Conservation (phyloP, 352 stramenopile species). For the Phytophthora megakarya region DNA sequence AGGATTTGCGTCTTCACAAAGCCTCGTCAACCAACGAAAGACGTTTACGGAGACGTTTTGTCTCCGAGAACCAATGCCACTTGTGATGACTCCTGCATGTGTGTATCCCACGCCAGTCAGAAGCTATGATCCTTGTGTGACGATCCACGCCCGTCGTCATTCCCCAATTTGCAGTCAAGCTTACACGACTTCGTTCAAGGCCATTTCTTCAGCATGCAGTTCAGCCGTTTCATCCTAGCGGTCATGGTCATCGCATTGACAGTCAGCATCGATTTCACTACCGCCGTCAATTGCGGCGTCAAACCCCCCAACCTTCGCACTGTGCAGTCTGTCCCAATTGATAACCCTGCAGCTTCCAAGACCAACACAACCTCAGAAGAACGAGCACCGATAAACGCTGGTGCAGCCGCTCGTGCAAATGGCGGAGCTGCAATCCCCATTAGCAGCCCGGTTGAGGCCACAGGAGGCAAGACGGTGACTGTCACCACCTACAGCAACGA, state of each 20-base stretch:
- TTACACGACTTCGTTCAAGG: not conserved
- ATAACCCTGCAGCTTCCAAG: not conserved
- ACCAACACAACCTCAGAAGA: not conserved
- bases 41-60: not conserved
- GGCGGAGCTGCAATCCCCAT: conserved; percentile 3
- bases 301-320: conserved; percentile 3
- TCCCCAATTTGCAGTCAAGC: conserved; percentile 17
- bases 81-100: conserved; percentile 1
- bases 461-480: not conserved
- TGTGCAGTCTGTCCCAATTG: not conserved
- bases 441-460: not conserved
- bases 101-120: not conserved
- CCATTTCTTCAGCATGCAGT: conserved; percentile 5
- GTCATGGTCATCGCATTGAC: conserved; percentile 11
- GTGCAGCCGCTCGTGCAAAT: not conserved
- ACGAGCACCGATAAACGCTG: not conserved
- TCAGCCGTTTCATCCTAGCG: conserved; percentile 4
- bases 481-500: conserved; percentile 16
- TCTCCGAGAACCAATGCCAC: not conserved
- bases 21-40: conserved; percentile 9
- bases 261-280: not conserved
- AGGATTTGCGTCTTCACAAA: conserved; percentile 1
- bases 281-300: conserved; percentile 10
- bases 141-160: not conserved
- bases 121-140: not conserved